These are phyloP conservation scores for Volutella citrinella DNA, from an alignment of 2,329 filamentous ascomycete genomes.

Conservation along the genomic window DNA sequence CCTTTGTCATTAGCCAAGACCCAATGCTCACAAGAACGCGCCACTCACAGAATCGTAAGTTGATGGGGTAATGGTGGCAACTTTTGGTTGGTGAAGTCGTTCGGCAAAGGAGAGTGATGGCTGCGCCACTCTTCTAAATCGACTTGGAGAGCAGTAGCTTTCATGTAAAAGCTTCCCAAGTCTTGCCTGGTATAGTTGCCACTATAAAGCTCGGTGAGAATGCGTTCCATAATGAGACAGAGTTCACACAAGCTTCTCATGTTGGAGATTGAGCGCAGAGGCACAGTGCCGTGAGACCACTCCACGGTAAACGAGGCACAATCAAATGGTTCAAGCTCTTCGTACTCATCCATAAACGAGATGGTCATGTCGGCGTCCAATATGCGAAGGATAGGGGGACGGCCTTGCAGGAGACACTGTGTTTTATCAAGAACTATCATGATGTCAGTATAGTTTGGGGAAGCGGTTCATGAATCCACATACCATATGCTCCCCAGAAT, in stretches of 20 bases:
- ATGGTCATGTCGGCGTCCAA: conserved; percentile 44
- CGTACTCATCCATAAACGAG: conserved; percentile 45
- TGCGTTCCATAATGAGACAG: conserved; percentile 42
- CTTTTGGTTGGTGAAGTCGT: conserved; percentile 27
- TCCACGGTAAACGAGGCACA: conserved; percentile 41
- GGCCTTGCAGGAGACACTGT: conserved; percentile 53
- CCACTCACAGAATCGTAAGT: conserved; percentile 36
- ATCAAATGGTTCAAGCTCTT: conserved; percentile 52
- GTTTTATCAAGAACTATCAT: too few species aligned
- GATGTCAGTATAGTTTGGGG: too few species aligned
- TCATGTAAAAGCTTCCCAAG: conserved; percentile 30
- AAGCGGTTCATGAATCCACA: too few species aligned
- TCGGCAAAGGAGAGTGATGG: conserved; percentile 42
- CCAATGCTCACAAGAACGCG: not conserved
- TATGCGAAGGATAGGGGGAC: conserved; percentile 46
- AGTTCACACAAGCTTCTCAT: conserved; percentile 41
- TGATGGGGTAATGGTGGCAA: conserved; percentile 44
- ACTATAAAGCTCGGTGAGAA: too few species aligned
- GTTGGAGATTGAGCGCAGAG: conserved; percentile 41
- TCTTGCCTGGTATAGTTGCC: conserved; percentile 43
- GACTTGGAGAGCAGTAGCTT: conserved; percentile 32
- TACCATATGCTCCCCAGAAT: conserved; percentile 25
- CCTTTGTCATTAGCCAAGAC: conserved; percentile 14
- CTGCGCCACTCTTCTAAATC: conserved; percentile 41
- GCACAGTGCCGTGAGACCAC: conserved; percentile 25